Evolutionary conservation across 148 eudicot genomes (phyloP).

Genomic region (Agrostemma githago): DNA sequence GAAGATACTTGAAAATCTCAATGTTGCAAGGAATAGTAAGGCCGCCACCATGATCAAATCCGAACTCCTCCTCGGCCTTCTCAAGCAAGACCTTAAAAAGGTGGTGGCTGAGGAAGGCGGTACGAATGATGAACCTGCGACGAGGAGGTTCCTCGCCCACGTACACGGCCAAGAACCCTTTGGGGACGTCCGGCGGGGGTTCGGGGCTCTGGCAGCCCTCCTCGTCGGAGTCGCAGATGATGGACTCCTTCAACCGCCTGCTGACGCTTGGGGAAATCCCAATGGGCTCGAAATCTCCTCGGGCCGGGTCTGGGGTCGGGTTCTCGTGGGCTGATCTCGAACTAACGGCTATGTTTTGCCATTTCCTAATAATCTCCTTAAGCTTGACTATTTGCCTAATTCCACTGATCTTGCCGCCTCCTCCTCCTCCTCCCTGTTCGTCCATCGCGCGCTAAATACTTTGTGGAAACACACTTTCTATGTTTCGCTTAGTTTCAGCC

Average conservation of each 20-base stretch:
- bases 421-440: constrained; percentile 29
- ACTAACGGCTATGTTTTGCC: constrained; percentile 47
- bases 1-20: constrained; percentile 79
- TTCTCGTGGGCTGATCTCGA: constrained; percentile 22
- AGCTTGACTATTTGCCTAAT: constrained; percentile 62
- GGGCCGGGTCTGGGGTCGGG: neutral
- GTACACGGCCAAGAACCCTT: constrained; percentile 74
- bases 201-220: constrained; percentile 64
- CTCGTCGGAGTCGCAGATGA: constrained; percentile 56
- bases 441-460: constrained; percentile 40
- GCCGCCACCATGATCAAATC: constrained; percentile 69
- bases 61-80: constrained; percentile 85
- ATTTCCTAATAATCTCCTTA: constrained; percentile 49
- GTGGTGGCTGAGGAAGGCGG: constrained; percentile 55
- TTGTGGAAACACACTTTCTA: neutral
- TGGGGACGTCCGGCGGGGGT: constrained; percentile 64
- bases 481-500: neutral
- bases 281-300: neutral
- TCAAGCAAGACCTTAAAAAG: constrained; percentile 67
- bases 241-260: constrained; percentile 32
- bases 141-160: constrained; percentile 57
- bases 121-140: constrained; percentile 82
- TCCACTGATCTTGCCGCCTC: constrained; percentile 41
- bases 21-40: constrained; percentile 77
- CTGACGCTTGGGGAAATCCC: constrained; percentile 52